These are phyloP conservation scores for Skeletonema menzelii DNA, from an alignment of 108 stramenopile species.

Conservation along the genomic window DNA sequence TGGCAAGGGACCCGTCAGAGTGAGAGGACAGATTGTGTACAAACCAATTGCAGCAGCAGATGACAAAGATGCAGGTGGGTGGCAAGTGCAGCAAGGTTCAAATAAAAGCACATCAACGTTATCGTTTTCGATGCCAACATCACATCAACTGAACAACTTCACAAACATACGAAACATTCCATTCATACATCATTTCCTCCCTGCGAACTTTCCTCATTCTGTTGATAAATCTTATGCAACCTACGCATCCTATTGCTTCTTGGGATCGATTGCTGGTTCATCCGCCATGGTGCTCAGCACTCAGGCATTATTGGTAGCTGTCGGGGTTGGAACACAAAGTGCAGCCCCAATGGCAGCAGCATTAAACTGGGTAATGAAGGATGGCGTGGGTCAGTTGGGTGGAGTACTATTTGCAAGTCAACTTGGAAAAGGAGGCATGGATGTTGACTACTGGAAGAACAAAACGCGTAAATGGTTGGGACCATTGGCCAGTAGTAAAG, in stretches of 20 bases:
- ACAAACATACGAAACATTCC: conserved; percentile 32
- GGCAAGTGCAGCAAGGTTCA: conserved; percentile 12
- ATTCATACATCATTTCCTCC: conserved; percentile 70
- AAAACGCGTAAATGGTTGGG: conserved; percentile 12
- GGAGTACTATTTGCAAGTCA: conserved; percentile 91
- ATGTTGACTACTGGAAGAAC: conserved; percentile 36
- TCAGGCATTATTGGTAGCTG: conserved; percentile 87
- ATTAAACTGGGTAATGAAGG: conserved; percentile 98
- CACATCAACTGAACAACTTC: conserved; percentile 2
- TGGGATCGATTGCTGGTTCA: conserved; percentile 69
- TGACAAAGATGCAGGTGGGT: not conserved
- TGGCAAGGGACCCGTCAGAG: not conserved
- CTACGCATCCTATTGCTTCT: conserved; percentile 67
- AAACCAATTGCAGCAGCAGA: not conserved
- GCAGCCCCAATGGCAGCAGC: conserved; percentile 95
- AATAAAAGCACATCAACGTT: not conserved
- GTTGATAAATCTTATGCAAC: conserved; percentile 71
- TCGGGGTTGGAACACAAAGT: conserved; percentile 84
- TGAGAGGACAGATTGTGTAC: conserved; percentile 14
- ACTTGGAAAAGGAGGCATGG: conserved; percentile 61
- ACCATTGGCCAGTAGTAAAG: not conserved
- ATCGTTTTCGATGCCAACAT: conserved; percentile 3
- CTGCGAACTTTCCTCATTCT: conserved; percentile 72
- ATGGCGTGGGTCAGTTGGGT: conserved; percentile 94
- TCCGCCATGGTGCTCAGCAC: conserved; percentile 90